phyloP scores from a whole-genome alignment of 495 filamentous ascomycete genomes.

The Cenococcum geophilum region DNA sequence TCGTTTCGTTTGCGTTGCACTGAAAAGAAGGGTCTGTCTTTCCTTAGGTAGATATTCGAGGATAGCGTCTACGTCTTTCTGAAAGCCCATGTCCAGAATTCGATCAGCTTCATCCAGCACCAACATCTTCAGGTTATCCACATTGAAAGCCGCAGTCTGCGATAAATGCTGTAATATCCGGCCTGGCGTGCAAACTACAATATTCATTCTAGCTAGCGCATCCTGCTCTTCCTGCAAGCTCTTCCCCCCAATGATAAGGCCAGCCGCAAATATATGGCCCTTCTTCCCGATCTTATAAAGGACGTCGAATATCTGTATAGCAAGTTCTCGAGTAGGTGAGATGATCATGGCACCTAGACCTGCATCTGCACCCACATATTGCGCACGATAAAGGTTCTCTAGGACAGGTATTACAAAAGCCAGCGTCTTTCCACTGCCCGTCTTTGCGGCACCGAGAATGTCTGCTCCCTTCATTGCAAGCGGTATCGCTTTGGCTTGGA shows the following conservation, averaged over 20 bases:
- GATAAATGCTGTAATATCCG: slow-evolving; percentile 94
- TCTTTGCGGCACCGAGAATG: slow-evolving; percentile 93
- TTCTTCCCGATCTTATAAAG: slow-evolving; percentile 82
- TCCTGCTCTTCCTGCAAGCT: slow-evolving; percentile 82
- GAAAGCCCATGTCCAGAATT: slow-evolving; percentile 98
- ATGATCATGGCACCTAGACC: slow-evolving; percentile 89
- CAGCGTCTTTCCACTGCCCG: slow-evolving; percentile 92
- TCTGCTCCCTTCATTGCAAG: slow-evolving; percentile 80
- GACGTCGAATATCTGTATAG: slow-evolving; percentile 96
- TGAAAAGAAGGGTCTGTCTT: slow-evolving; percentile 90
- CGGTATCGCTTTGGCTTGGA: slow-evolving; percentile 81
- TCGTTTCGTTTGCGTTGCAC: slow-evolving; percentile 91
- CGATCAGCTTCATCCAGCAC: slow-evolving; percentile 95
- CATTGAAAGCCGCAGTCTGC: slow-evolving; percentile 84
- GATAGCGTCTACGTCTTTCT: slow-evolving; percentile 84
- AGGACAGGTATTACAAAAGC: slow-evolving; percentile 89
- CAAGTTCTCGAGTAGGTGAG: slow-evolving; percentile 88
- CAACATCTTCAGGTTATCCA: slow-evolving; percentile 83
- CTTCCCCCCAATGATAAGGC: slow-evolving; percentile 92
- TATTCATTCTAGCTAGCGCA: slow-evolving; percentile 88
- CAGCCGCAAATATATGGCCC: slow-evolving; percentile 80
- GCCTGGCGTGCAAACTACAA: slow-evolving; percentile 91
- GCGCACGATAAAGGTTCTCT: slow-evolving; percentile 86
- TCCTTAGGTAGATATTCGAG: slow-evolving; percentile 81
- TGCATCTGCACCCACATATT: slow-evolving; percentile 80